A percentile compares a stretch with the other conserved stretches of the same genome.
These are phyloP conservation scores for Karstenula rhodostoma DNA, from an alignment of 2,329 filamentous ascomycete species.

Conservation along the genomic window DNA sequence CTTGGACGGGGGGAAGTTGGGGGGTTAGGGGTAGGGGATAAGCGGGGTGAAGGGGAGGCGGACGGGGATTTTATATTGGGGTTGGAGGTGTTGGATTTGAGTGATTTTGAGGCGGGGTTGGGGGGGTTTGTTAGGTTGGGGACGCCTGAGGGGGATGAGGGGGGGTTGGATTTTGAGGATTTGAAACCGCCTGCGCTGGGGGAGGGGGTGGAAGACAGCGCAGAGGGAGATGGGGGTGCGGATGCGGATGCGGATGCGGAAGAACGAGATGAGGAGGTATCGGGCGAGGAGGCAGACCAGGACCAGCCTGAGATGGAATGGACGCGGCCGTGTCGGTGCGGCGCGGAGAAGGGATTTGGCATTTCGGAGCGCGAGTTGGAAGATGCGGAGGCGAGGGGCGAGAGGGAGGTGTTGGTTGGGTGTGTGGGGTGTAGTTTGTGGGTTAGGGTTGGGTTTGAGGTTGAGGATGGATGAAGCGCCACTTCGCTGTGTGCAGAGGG, in stretches of 20 bases:
- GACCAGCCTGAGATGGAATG: conserved; percentile 55
- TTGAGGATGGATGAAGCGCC: conserved; percentile 52
- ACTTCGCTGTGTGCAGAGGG: too few relatives aligned
- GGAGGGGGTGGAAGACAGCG: too few relatives aligned
- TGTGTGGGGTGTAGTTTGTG: conserved; percentile 71
- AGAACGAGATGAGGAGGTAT: conserved; percentile 8
- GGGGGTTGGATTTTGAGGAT: conserved; percentile 7
- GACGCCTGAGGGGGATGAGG: not conserved
- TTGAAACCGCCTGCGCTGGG: not conserved
- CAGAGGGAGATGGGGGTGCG: too few relatives aligned
- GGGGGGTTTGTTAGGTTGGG: not conserved
- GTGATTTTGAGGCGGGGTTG: conserved; percentile 52
- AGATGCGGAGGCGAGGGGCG: conserved; percentile 59
- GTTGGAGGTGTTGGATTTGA: conserved; percentile 65
- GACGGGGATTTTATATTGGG: conserved; percentile 52
- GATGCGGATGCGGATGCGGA: too few relatives aligned
- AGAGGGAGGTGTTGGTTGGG: conserved; percentile 66
- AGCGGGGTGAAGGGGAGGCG: conserved; percentile 10
- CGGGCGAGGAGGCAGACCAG: conserved; percentile 10
- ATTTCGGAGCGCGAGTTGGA: conserved; percentile 64
- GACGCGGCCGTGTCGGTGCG: conserved; percentile 65
- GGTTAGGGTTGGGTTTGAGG: conserved; percentile 67
- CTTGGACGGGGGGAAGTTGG: conserved; percentile 4
- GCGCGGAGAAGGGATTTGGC: conserved; percentile 63
- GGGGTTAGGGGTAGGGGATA: not conserved